Base-by-base conservation (phyloP, 345 rosid species). In the Salix arbutifolia region DNA sequence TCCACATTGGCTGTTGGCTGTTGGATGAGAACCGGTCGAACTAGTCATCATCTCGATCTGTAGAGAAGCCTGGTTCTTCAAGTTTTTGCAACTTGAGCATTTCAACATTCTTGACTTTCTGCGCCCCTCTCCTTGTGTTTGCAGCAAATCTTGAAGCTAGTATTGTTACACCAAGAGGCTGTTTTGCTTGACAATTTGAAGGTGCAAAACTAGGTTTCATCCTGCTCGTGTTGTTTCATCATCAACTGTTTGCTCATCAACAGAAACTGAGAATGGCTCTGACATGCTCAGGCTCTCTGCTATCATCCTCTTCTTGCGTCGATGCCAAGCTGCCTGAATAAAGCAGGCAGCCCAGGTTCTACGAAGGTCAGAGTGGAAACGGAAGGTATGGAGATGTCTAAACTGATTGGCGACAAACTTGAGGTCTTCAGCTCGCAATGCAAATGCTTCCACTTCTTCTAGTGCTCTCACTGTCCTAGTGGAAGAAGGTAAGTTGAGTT, bases 341-440 rank as follows among this genome's bases (percentile, higher is more conserved):
- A 93, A 95, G 82, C 97, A 93, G 44, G 96, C 93, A 23, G 92
- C 97, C 97, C 97, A 95, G 68, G 96, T 91, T 82, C 99, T 89
- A 98, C 98, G 90, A 72, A 91, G 99, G 78, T 93, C 86, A 67
- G 98, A 93, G 80, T 95, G 87, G 68, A 91, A 93, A 61, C 96
- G 85, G 78, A 95, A 91, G 1, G 98, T 91, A 80, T 95, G 99
- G 33, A 31, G 89, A 69, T 98, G 87, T 71, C 97, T 85, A 77
- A 91, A 94, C 72, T 94, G 98, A 74, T 93, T 95, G 0, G 97
- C 98, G 31, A 95, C 99, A 69, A 90, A 95, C 82, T 89, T 95
- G 65, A 93, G 89, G 83, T 89, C 99, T 84, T 93, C 99, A 8
- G 97, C 98, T 64, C 89, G 82, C 68, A 95, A 84, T 65, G 97